Conservation (phyloP, 805 yeast genomes). For the Saccharomyces paradoxus region DNA sequence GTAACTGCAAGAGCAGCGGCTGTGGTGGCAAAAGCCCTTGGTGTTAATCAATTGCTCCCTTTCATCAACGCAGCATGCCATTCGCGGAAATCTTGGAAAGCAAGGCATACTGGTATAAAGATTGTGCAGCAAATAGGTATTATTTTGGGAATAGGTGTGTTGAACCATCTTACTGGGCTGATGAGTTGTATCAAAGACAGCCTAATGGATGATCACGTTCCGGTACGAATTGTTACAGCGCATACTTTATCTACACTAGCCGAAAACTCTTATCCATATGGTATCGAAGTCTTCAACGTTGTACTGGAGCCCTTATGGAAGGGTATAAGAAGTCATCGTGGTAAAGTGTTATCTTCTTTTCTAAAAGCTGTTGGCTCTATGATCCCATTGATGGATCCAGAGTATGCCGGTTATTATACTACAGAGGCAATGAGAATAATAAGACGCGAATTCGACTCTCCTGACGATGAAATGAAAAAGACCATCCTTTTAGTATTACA, state of each 20-base stretch:
- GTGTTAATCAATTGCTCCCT: conserved; percentile 64
- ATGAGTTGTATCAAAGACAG: conserved; percentile 53
- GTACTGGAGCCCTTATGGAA: conserved; percentile 72
- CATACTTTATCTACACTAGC: conserved; percentile 67
- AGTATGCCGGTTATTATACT: conserved; percentile 70
- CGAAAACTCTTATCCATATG: conserved; percentile 76
- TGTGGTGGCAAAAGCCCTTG: conserved; percentile 71
- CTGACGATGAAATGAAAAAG: conserved; percentile 81
- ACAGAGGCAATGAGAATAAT: conserved; percentile 62
- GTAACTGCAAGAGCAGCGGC: conserved; percentile 75
- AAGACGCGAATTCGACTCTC: conserved; percentile 63
- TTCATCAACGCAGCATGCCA: conserved; percentile 73
- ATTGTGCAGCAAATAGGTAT: conserved; percentile 69
- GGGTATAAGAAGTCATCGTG: conserved; percentile 70
- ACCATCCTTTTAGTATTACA: conserved; percentile 62
- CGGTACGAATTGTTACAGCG: conserved; percentile 65
- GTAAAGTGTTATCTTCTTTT: conserved; percentile 67
- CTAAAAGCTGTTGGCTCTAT: conserved; percentile 69
- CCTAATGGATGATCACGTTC: conserved; percentile 57
- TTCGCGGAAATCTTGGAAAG: conserved; percentile 70
- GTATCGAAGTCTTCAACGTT: conserved; percentile 76
- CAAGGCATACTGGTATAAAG: conserved; percentile 75
- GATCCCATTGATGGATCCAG: conserved; percentile 81
- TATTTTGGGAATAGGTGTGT: conserved; percentile 57
- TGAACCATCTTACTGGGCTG: conserved; percentile 64